Base-by-base conservation (phyloP, 768 basidiomycete species). In the Infundibulicybe gibba region DNA sequence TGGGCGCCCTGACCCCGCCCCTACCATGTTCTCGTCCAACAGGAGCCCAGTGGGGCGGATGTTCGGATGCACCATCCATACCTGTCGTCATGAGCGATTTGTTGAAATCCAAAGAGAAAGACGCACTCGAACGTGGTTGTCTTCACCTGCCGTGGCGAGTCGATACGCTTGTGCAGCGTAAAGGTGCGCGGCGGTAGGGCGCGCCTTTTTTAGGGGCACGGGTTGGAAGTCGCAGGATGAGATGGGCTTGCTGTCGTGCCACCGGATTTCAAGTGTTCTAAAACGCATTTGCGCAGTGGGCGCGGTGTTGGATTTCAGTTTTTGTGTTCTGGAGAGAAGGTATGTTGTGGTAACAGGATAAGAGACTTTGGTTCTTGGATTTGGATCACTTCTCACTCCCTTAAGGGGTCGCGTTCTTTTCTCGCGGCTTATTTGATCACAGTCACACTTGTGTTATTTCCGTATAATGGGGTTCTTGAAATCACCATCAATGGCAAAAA, bases 201-300 rank as follows among this genome's bases (percentile, higher is more conserved):
- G 81, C 69, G 87, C 84, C 65, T 84, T 87, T 74, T 88, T 90
- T 74, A 77, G 89, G 0, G 87, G 70, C 30, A 84, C 62, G 15
- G 91, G 86, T 61, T 98, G 97, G 61, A 97, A 97, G 74, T 99
- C 97, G 65, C 90, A 92, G 13, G 93, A 90, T 38, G 92, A 94
- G 66, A 99, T 94, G 39, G 93, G 93, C 61, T 91, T 91, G 64
- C 79, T 83, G 72, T 94, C 93, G 75, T 97, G 93, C 93, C 93
- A 97, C 53, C 94, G 80, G 61, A 97, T 97, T 71, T 94, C 93
- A 39, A 94, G 80, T 3, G 91, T 92, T 49, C 88, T 80, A 63
- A 88, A 90, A 50, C 90, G 85, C 90, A 94, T 94, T 60, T 45
- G 35, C 17, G 17, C 35, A 38, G 35, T 19, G 35, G 3, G 16